Conservation (phyloP, 1,284 basidiomycete genomes). For the Tilletia setariae region DNA sequence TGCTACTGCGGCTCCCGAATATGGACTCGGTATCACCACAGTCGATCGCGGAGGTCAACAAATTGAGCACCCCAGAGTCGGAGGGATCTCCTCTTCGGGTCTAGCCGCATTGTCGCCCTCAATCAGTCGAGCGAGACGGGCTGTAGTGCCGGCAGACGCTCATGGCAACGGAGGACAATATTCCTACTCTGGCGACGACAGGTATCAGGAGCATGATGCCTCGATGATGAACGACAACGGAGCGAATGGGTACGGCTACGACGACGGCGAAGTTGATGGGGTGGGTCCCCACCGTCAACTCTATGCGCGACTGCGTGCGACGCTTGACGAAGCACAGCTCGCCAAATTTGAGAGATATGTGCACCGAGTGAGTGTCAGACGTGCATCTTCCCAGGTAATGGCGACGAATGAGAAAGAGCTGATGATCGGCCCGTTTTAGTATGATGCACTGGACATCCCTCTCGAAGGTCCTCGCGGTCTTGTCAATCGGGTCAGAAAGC, state of each 20-base stretch:
- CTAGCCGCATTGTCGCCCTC: background rate
- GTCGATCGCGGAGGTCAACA: too few relatives aligned
- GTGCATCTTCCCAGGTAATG: too few relatives aligned
- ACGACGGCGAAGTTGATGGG: constrained; percentile 15
- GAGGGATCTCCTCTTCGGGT: background rate
- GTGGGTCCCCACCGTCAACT: constrained; percentile 28
- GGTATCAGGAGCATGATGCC: background rate
- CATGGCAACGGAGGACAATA: background rate
- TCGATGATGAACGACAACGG: background rate
- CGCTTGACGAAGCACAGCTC: constrained; percentile 35
- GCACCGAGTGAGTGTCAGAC: constrained; percentile 22
- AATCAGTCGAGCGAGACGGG: constrained; percentile 1
- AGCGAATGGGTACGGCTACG: background rate
- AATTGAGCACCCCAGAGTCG: background rate
- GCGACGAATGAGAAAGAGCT: too few relatives aligned
- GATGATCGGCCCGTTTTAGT: constrained; percentile 21
- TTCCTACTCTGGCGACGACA: background rate
- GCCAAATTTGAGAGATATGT: constrained; percentile 35
- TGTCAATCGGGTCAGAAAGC: constrained; percentile 43
- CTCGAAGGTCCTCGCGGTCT: constrained; percentile 42
- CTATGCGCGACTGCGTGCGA: constrained; percentile 38
- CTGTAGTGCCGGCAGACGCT: background rate
- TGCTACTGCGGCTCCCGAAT: too few relatives aligned
- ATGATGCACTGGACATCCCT: constrained; percentile 44
- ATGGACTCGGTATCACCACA: too few relatives aligned